Evolutionary conservation across 73 alveolate genomes (phyloP).

Genomic region (Tetrahymena malaccensis): DNA sequence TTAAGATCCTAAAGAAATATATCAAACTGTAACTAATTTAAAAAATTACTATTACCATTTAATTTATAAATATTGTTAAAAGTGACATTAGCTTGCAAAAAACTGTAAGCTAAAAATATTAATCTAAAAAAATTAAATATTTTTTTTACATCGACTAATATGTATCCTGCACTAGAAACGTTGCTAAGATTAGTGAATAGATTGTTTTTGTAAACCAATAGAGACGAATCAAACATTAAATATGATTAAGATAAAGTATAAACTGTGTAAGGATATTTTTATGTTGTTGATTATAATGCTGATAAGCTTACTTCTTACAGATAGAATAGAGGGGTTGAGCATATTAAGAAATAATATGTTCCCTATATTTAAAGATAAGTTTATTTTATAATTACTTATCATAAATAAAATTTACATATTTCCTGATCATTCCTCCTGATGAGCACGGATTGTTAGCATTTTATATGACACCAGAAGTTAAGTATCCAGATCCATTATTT

Average conservation of each 20-base stretch:
- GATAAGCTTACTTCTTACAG: neutral
- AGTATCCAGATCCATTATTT: neutral
- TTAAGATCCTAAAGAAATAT: neutral
- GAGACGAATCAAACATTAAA: neutral
- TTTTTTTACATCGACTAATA: neutral
- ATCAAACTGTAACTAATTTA: neutral
- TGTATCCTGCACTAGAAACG: neutral
- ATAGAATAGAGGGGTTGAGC: neutral
- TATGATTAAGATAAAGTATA: neutral
- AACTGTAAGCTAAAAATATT: neutral
- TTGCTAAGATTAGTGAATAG: neutral
- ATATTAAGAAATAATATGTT: neutral
- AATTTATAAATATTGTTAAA: too few species aligned
- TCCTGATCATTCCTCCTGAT: neutral
- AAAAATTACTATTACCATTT: neutral
- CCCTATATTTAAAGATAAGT: neutral
- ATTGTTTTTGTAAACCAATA: neutral
- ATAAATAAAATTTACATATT: neutral
- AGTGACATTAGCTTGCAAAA: too few species aligned
- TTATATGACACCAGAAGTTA: neutral
- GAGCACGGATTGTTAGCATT: neutral
- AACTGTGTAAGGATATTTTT: neutral
- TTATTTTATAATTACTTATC: too few species aligned
- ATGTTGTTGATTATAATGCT: neutral
- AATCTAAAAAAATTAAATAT: too few species aligned